A percentile compares a stretch with the other conserved stretches of the same genome.
Conservation (phyloP, 108 stramenopile genomes). For the Discostella pseudostelligera region DNA sequence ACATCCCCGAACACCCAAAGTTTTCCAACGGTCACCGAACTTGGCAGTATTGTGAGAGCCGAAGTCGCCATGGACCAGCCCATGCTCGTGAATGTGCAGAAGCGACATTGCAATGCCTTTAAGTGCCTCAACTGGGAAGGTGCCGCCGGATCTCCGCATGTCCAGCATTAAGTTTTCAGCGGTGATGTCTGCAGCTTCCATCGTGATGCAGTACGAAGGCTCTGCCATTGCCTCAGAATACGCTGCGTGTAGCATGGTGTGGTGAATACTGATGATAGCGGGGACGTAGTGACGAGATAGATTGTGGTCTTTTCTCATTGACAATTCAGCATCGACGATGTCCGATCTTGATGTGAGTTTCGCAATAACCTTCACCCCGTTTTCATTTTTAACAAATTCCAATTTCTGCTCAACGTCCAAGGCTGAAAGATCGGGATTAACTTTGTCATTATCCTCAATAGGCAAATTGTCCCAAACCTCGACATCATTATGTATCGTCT, state of each 20-base stretch:
- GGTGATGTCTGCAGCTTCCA: conserved; percentile 88
- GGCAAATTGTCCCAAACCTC: conserved; percentile 80
- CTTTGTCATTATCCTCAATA: conserved; percentile 44
- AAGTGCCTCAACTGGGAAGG: conserved; percentile 69
- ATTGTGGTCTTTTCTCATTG: conserved; percentile 74
- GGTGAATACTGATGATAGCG: conserved; percentile 85
- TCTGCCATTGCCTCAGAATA: conserved; percentile 91
- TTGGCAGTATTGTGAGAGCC: conserved; percentile 87
- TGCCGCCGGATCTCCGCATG: conserved; percentile 59
- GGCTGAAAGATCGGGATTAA: conserved; percentile 45
- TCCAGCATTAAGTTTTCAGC: conserved; percentile 86
- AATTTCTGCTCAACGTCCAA: conserved; percentile 75
- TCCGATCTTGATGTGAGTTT: conserved; percentile 84
- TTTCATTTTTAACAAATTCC: conserved; percentile 69
- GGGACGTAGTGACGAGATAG: conserved; percentile 86
- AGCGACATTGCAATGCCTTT: conserved; percentile 86
- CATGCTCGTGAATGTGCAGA: conserved; percentile 81
- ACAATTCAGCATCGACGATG: conserved; percentile 79
- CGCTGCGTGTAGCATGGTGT: conserved; percentile 85
- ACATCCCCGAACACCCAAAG: conserved; percentile 78
- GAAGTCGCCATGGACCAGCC: conserved; percentile 85
- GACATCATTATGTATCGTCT: conserved; percentile 61
- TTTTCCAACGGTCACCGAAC: conserved; percentile 84
- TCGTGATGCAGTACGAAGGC: conserved; percentile 87
- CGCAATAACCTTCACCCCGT: conserved; percentile 81